Evolutionary conservation across 768 basidiomycete genomes (phyloP), one percentile per base, ranked within the genome.

Genomic region (Paxillus ammoniavirescens): DNA sequence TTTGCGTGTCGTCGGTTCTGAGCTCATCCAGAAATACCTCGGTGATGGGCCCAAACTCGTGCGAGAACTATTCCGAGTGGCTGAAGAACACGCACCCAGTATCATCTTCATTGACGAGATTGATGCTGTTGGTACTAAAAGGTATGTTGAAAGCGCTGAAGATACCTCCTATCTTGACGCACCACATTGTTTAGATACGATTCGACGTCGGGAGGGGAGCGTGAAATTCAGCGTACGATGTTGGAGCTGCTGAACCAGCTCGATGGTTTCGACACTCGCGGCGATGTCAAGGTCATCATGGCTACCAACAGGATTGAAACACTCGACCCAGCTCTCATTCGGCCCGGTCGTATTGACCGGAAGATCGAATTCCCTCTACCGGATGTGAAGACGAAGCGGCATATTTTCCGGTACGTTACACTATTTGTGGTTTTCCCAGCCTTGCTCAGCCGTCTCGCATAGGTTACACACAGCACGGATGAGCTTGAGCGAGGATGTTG

Each of bases 271-370:
- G 97, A 99, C 68, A 94, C 94, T 5, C 86, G 95, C 52, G 96
- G 96, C n/a, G 97, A 98, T 67, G 95, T 99, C 54, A 99, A 98
- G 73, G 96, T 99, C 61, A 98, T 99, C 70, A 98, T 98, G 97
- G 97, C 97, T 12, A 99, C 97, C 5, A 99, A 99, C 75, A 87
- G 82, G 74, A 99, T 99, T 63, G 96, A 98, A 69, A 87, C 93
- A 3, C 82, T 99, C 28, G 97, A 99, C 72, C 97, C 97, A 50
- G 97, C 97, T 15, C 85, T 99, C 55, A 97, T 99, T 65, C 91
- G 97, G 48, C 97, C 97, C 5, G 97, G 97, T 44, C 93, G 97
- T 65, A 98, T 99, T 58, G 97, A 99, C 65, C 84, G 97, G 49
- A 99, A 99, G 78, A 99, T 99, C 48, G 97, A 97, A 69, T 97